These are phyloP conservation scores for Rhodotorula toruloides DNA, from an alignment of 768 basidiomycete genomes.

Conservation along the genomic window DNA sequence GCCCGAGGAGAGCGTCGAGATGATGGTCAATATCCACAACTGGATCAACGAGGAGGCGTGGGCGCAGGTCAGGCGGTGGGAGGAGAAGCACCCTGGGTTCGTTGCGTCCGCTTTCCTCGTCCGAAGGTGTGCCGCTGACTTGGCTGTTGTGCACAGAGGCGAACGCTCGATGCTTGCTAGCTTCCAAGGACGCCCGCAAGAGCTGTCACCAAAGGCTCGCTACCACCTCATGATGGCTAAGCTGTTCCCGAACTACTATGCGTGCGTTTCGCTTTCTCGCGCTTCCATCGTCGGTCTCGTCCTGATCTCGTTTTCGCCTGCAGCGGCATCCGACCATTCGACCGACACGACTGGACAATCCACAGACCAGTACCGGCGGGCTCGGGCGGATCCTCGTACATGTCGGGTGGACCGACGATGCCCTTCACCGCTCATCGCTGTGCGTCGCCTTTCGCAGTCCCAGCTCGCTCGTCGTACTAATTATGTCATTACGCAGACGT, in stretches of 20 bases:
- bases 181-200: slow-evolving; percentile 85
- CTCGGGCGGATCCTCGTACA: slow-evolving; percentile 19
- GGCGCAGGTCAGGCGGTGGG: slow-evolving; percentile 91
- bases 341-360: slow-evolving; percentile 96
- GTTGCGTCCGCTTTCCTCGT: slow-evolving; percentile 42
- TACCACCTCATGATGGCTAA: slow-evolving; percentile 80
- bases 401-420: slow-evolving; percentile 22
- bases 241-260: slow-evolving; percentile 83
- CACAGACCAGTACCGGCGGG: slow-evolving; percentile 67
- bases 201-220: slow-evolving; percentile 89
- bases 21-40: slow-evolving; percentile 97
- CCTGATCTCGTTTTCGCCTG: not conserved
- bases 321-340: slow-evolving; percentile 89
- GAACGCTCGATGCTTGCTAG: slow-evolving; percentile 69
- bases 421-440: slow-evolving; percentile 35
- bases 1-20: slow-evolving; percentile 89
- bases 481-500: slow-evolving; percentile 54
- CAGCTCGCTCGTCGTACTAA: slow-evolving; percentile 50
- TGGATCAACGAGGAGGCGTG: slow-evolving; percentile 96
- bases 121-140: too few species aligned
- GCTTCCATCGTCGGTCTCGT: not conserved
- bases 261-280: slow-evolving; percentile 57
- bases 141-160: too few species aligned
- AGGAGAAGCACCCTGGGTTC: slow-evolving; percentile 62
- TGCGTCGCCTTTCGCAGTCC: slow-evolving; percentile 5